These are phyloP conservation scores for Capsicum baccatum DNA, from an alignment of 257 asterid genomes.

Conservation along the genomic window DNA sequence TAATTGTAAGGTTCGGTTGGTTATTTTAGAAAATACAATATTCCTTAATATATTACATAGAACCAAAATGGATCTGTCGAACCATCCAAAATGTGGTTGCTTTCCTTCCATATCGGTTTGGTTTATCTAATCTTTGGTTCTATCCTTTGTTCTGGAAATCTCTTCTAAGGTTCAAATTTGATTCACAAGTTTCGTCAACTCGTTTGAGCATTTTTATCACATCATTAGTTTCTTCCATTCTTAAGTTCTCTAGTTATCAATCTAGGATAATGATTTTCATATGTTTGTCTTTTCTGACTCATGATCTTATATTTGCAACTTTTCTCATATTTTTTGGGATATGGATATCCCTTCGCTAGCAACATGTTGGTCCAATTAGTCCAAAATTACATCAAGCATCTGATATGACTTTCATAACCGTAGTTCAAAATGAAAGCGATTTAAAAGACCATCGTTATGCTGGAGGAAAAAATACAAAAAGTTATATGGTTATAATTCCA, in stretches of 20 bases:
- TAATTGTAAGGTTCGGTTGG: neutral
- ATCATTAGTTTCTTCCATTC: neutral
- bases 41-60: neutral
- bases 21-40: neutral
- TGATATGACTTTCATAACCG: too few species aligned
- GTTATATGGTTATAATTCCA: too few species aligned
- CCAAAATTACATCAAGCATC: too few species aligned
- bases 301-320: neutral
- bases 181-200: conserved; percentile 7
- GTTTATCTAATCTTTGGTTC: neutral
- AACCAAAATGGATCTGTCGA: neutral
- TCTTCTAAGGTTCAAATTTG: conserved; percentile 21
- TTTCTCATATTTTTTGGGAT: neutral
- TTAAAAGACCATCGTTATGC: too few species aligned
- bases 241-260: neutral
- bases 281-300: neutral
- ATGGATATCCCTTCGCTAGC: too few species aligned
- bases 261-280: neutral
- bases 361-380: too few species aligned
- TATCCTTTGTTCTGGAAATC: neutral
- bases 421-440: too few species aligned
- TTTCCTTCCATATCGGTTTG: neutral
- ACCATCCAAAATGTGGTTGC: neutral
- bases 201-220: neutral
- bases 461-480: too few species aligned